A percentile compares a stretch with the other conserved stretches of the same genome.
Conservation (phyloP, 2,329 filamentous ascomycete species). For the Amphichorda felina region DNA sequence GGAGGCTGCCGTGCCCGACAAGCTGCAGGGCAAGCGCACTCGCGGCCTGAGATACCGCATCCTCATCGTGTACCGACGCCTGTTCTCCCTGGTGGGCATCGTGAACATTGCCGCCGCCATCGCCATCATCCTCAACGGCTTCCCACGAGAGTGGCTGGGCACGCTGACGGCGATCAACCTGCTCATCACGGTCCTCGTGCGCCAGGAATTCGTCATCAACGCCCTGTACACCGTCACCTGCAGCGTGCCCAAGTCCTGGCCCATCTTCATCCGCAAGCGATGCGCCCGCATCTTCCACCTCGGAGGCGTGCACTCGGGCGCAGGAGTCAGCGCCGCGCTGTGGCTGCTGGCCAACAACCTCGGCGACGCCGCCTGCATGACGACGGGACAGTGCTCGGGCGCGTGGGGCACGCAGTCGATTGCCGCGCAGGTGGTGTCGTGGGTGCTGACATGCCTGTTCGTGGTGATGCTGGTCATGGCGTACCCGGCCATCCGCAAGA, state of each 20-base stretch:
- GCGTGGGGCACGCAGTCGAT: conserved; percentile 20
- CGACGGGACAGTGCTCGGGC: conserved; percentile 9
- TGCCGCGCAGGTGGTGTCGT: conserved; percentile 37
- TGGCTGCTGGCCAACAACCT: conserved; percentile 22
- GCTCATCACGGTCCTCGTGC: conserved; percentile 28
- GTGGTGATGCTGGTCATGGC: conserved; percentile 49
- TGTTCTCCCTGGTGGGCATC: conserved; percentile 28
- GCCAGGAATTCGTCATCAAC: conserved; percentile 37
- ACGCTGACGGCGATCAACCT: conserved; percentile 28
- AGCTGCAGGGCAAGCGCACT: conserved; percentile 16
- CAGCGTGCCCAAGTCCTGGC: conserved; percentile 24
- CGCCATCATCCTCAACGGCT: conserved; percentile 14
- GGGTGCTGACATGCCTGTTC: conserved; percentile 45
- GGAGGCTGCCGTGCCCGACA: conserved; percentile 13
- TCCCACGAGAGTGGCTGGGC: conserved; percentile 21
- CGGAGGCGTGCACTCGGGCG: conserved; percentile 30
- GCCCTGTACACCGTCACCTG: conserved; percentile 26
- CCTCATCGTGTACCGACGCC: conserved; percentile 33
- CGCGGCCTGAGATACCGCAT: conserved; percentile 19
- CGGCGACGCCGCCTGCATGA: conserved; percentile 12
- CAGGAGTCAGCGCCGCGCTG: conserved; percentile 25
- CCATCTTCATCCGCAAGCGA: conserved; percentile 26
- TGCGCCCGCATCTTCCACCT: conserved; percentile 31
- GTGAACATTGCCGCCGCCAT: conserved; percentile 29
- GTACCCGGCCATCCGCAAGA: conserved; percentile 49